Percentiles rank a stretch among this genome's conserved stretches.
Evolutionary conservation across 305 asterid genomes (phyloP).

Genomic region (Plantago coronopus): DNA sequence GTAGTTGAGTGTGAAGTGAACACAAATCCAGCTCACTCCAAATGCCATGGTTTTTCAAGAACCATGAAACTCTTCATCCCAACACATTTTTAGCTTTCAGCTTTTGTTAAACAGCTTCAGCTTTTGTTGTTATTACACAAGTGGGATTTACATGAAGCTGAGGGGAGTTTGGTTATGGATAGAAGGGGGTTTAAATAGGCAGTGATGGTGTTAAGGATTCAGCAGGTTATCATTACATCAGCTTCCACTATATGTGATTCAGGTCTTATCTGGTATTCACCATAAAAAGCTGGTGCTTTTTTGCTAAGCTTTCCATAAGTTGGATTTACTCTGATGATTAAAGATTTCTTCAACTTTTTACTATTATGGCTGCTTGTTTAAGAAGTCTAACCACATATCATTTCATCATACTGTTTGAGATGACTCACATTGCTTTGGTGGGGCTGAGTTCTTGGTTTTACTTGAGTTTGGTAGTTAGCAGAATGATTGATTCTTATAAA

Average conservation of each 20-base stretch:
- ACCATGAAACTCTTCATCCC: conserved; percentile 35
- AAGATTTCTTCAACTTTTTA: neutral
- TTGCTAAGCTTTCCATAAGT: neutral
- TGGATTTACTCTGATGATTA: neutral
- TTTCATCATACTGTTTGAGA: neutral
- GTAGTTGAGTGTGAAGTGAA: conserved; percentile 23
- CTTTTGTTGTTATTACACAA: neutral
- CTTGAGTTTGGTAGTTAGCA: too few relatives aligned
- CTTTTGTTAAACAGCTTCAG: conserved; percentile 11
- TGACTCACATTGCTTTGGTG: neutral
- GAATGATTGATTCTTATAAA: too few relatives aligned
- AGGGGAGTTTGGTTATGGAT: conserved; percentile 15
- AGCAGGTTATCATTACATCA: conserved; percentile 33
- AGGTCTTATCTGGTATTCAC: neutral
- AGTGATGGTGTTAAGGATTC: conserved; percentile 12
- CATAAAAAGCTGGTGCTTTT: neutral
- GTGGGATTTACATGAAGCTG: neutral
- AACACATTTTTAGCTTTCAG: conserved; percentile 22
- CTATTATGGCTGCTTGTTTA: conserved; percentile 2
- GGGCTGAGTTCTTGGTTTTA: neutral
- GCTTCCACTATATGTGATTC: conserved; percentile 26
- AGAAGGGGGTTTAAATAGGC: conserved; percentile 35
- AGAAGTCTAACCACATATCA: neutral
- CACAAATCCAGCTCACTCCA: conserved; percentile 22
- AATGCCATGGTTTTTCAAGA: conserved; percentile 26